Evolutionary conservation across 139 green algal genomes (phyloP).

Genomic region (Edaphochlamys debaryana): DNA sequence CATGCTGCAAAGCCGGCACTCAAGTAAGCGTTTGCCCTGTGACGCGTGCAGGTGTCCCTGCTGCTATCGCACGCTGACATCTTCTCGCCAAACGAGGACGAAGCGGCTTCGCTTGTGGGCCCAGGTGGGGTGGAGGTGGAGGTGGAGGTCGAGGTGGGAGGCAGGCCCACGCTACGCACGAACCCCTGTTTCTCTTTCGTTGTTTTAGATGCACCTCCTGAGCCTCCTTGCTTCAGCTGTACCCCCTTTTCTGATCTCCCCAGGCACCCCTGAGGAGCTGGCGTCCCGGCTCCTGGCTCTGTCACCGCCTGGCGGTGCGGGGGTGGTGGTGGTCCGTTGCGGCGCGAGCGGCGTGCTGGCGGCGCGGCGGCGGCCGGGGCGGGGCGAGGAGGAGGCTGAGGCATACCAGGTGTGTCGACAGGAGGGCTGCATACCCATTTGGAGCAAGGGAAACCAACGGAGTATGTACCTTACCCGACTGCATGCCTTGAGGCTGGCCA

Average conservation of each 20-base stretch:
- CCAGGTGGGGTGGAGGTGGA: neutral
- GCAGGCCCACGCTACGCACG: no score
- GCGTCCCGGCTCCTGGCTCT: slow-evolving; percentile 46
- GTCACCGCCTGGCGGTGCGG: slow-evolving; percentile 36
- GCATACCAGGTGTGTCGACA: neutral
- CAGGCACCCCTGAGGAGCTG: slow-evolving; percentile 40
- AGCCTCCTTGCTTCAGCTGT: neutral
- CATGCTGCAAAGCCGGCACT: no score
- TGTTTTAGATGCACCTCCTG: neutral
- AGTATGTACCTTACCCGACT: no score
- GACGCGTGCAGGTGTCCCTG: neutral
- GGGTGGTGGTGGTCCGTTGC: slow-evolving; percentile 56
- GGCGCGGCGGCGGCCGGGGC: neutral
- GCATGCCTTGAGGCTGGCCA: no score
- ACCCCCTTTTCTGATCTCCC: no score
- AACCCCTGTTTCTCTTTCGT: neutral
- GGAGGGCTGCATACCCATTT: neutral
- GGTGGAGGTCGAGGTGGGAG: no score
- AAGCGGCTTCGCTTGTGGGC: slow-evolving; percentile 66
- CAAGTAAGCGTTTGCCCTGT: no score
- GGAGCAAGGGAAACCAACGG: slow-evolving; percentile 1
- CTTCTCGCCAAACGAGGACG: slow-evolving; percentile 66
- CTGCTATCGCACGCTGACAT: slow-evolving; percentile 58
- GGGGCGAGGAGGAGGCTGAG: neutral
- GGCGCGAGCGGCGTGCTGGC: slow-evolving; percentile 52